These are phyloP conservation scores for Neurospora sp. DNA, from an alignment of 495 filamentous ascomycete species.

Conservation along the genomic window DNA sequence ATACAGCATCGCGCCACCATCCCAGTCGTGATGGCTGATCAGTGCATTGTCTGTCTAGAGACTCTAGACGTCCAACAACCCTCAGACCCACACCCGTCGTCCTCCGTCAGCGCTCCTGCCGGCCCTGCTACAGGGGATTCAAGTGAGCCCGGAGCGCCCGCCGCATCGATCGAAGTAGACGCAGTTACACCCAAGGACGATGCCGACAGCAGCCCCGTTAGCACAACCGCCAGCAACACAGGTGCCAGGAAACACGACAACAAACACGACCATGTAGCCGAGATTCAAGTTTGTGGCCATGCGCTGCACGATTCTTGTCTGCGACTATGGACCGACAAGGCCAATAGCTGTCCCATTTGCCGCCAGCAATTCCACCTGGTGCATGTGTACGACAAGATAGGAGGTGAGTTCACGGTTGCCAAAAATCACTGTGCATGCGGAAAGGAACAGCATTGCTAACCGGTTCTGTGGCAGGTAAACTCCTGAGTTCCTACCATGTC, in stretches of 20 bases:
- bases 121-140: neutral
- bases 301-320: slow-evolving; percentile 85
- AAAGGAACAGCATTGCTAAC: slow-evolving; percentile 16
- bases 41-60: slow-evolving; percentile 94
- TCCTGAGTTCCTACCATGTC: slow-evolving; percentile 73
- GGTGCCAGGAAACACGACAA: slow-evolving; percentile 36
- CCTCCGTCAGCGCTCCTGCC: slow-evolving; percentile 2
- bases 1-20: slow-evolving; percentile 1
- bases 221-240: slow-evolving; percentile 22
- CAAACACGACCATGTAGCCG: slow-evolving; percentile 32
- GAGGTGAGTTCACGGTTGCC: slow-evolving; percentile 50
- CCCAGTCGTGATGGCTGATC: slow-evolving; percentile 62
- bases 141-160: slow-evolving; percentile 3
- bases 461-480: slow-evolving; percentile 42
- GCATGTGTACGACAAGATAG: slow-evolving; percentile 63
- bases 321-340: slow-evolving; percentile 85
- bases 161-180: slow-evolving; percentile 1
- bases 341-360: slow-evolving; percentile 97
- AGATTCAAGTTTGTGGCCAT: slow-evolving; percentile 66
- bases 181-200: slow-evolving; percentile 4
- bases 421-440: neutral
- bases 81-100: slow-evolving; percentile 8
- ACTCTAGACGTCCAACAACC: slow-evolving; percentile 52
- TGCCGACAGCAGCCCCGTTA: slow-evolving; percentile 20
- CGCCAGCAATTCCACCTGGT: slow-evolving; percentile 84